Evolutionary conservation across 805 yeast genomes (phyloP).

Genomic region (Lipomyces kockii): DNA sequence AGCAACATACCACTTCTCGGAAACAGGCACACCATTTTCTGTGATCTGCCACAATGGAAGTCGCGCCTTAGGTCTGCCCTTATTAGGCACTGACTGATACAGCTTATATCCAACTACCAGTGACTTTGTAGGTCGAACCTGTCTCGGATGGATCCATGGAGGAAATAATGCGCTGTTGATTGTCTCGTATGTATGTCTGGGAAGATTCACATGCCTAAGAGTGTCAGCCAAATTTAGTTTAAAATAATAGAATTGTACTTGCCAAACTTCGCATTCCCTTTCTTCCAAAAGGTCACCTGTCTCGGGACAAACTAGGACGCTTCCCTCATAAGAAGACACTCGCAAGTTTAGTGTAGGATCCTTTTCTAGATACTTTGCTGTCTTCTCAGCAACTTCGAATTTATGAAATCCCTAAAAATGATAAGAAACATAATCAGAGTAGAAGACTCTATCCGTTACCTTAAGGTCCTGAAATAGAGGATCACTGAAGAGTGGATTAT

Average conservation of each 20-base stretch:
- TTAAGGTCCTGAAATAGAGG: not conserved
- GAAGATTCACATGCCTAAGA: not conserved
- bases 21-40: not conserved
- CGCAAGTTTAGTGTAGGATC: not conserved
- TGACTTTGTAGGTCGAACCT: not conserved
- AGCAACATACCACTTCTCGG: not conserved
- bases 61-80: not conserved
- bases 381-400: not conserved
- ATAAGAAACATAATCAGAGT: not conserved
- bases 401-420: slow-evolving; percentile 13
- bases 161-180: not conserved
- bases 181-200: not conserved
- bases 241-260: not conserved
- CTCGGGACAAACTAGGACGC: slow-evolving; percentile 10
- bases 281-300: slow-evolving; percentile 13
- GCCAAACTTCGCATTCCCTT: slow-evolving; percentile 1
- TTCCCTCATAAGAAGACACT: slow-evolving; percentile 1
- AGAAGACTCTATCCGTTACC: not conserved
- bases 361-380: not conserved
- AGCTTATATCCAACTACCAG: not conserved
- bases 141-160: not conserved
- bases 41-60: not conserved
- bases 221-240: not conserved
- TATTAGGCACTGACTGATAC: not conserved
- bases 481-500: not conserved